A percentile compares a stretch with the other conserved stretches of the same genome.
phyloP scores from a whole-genome alignment of 1,139 yeast genomes.

The Yamadazyma friedrichii region DNA sequence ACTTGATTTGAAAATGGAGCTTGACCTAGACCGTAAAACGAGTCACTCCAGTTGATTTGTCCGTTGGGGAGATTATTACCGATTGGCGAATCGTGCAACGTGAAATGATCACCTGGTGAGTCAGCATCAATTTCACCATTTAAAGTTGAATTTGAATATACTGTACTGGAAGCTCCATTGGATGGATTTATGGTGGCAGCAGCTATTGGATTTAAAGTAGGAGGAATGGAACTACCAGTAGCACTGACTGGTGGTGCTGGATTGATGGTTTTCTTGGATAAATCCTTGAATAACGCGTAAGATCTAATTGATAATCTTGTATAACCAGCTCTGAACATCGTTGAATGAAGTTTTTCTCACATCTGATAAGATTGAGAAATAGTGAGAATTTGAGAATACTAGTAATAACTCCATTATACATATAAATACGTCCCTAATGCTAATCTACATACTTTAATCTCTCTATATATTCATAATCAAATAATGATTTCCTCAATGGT shows the following conservation, averaged over 20 bases:
- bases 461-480: conserved; percentile 26
- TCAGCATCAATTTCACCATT: not conserved
- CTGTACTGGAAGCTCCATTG: not conserved
- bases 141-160: not conserved
- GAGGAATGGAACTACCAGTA: not conserved
- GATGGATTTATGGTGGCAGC: not conserved
- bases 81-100: conserved; percentile 12
- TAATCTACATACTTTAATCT: conserved; percentile 16
- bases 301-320: conserved; percentile 4
- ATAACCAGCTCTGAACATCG: conserved; percentile 1
- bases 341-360: not conserved
- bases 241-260: conserved; percentile 1
- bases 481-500: conserved; percentile 26
- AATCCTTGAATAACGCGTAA: conserved; percentile 16
- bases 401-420: no score
- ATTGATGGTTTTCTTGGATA: conserved; percentile 7
- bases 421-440: not conserved
- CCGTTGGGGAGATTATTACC: conserved; percentile 9
- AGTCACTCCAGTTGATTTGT: conserved; percentile 64
- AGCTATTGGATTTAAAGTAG: no score
- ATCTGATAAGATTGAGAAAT: no score
- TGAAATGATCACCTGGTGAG: not conserved
- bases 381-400: no score
- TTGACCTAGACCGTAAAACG: conserved; percentile 80
- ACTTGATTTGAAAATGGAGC: conserved; percentile 66